phyloP scores from a whole-genome alignment of 495 filamentous ascomycete species.

The Tuber microsphaerosporum region DNA sequence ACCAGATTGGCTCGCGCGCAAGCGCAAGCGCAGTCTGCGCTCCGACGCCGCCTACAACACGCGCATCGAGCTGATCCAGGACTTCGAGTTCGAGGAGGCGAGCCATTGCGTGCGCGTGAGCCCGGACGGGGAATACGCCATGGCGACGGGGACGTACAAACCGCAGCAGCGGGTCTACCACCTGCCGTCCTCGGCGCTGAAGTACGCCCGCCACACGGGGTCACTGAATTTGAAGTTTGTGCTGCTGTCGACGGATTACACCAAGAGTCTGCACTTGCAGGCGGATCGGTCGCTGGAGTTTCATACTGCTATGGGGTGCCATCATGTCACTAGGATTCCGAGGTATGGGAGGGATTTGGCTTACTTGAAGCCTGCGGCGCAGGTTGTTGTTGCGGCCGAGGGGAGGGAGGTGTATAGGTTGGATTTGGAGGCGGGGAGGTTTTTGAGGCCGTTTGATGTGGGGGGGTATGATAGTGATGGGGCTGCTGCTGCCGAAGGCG shows the following conservation, averaged over 20 bases:
- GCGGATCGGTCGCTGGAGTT: conserved; percentile 87
- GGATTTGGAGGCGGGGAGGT: conserved; percentile 83
- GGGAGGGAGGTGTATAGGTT: conserved; percentile 88
- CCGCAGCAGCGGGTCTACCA: conserved; percentile 96
- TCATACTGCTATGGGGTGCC: conserved; percentile 81
- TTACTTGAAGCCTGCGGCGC: conserved; percentile 77
- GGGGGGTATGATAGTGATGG: conserved; percentile 49
- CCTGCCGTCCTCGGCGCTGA: conserved; percentile 83
- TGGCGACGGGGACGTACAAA: conserved; percentile 91
- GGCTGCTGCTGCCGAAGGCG: conserved; percentile 55
- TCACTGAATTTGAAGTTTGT: conserved; percentile 90
- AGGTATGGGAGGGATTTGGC: conserved; percentile 84
- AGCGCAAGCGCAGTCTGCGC: conserved; percentile 87
- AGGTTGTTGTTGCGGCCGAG: conserved; percentile 79
- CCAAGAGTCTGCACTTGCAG: conserved; percentile 90
- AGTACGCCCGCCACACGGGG: conserved; percentile 84
- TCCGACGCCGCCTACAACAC: conserved; percentile 87
- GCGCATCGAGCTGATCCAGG: conserved; percentile 89
- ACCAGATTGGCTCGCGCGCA: conserved; percentile 89
- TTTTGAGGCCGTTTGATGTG: conserved; percentile 64
- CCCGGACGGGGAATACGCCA: conserved; percentile 96
- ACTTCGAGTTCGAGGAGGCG: conserved; percentile 99
- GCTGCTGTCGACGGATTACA: conserved; percentile 86
- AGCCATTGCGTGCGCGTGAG: conserved; percentile 83
- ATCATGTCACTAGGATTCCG: conserved; percentile 79